Evolutionary conservation across 441 rosid genomes (phyloP).

Genomic region (Syzygium malaccense): DNA sequence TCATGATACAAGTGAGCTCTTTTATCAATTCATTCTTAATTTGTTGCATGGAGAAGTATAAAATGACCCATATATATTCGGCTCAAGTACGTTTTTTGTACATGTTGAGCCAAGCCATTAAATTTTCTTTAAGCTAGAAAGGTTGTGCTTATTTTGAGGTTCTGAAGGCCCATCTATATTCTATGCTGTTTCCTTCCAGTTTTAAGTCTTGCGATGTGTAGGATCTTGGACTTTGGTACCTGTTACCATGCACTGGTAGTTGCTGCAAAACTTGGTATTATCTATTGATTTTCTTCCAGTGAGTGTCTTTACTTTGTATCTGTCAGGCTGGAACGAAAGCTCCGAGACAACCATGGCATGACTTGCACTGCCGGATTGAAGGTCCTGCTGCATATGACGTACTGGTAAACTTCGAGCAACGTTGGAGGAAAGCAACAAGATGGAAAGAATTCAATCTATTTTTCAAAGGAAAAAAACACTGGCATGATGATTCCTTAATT

Average conservation of each 20-base stretch:
- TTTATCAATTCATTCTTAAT: neutral
- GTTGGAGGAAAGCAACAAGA: constrained; percentile 78
- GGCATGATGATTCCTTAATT: constrained; percentile 77
- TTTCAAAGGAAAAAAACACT: constrained; percentile 45
- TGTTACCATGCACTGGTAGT: neutral
- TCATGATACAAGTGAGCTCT: neutral
- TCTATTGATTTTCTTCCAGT: neutral
- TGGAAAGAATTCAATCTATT: constrained; percentile 62
- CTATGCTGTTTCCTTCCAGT: neutral
- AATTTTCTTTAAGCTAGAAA: neutral
- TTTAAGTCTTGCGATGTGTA: neutral
- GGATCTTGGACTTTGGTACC: neutral
- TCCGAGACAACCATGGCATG: constrained; percentile 98
- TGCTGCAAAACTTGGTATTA: neutral
- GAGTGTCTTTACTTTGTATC: neutral
- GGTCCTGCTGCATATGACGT: constrained; percentile 97
- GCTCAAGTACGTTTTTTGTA: neutral
- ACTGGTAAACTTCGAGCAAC: constrained; percentile 92
- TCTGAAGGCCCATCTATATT: neutral
- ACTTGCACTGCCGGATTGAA: constrained; percentile 78
- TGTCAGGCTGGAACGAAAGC: constrained; percentile 54
- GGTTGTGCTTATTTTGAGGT: neutral
- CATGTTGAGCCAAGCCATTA: neutral
- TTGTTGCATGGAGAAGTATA: neutral
- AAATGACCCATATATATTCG: neutral